Evolutionary conservation across 176 grass and related monocot species (phyloP), one percentile per base, ranked within the genome.

Genomic region (Musa schizocarpa): DNA sequence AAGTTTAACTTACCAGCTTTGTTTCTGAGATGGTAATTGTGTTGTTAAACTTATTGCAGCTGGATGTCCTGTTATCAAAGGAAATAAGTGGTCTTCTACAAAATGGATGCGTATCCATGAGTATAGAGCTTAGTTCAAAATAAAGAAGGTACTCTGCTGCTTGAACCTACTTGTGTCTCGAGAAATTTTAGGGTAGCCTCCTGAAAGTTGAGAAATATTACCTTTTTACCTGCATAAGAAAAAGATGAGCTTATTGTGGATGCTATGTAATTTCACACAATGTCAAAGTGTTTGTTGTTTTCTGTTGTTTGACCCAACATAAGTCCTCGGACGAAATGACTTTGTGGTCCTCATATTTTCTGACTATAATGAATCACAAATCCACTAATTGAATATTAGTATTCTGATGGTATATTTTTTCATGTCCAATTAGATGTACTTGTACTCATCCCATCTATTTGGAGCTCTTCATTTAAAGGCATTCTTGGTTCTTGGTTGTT

Each of bases 11-110:
- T 51, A 55, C 64, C 21, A 52, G 23, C 14, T 26, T 13, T 65
- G 22, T 66, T 13, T n/a, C 75, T 43, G 21, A 20, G 43, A 65
- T 54, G 52, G 12, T 9, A 65, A 26, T 65, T 65, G 14, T 61
- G 23, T 62, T 19, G 14, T 25, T 53, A 16, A 59, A 71, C 10
- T 55, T 64, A 5, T 81, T 75, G 81, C 79, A 97, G 93, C 87
- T 79, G 93, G 93, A 29, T 97, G 93, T 9, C 74, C 93, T 77
- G 90, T 97, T 27, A 83, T 93, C 80, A 86, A 88, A 85, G 93
- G 93, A 52, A 65, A 97, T 70, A 97, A 97, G 74, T 97, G 93
- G 93, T 97, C 93, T 68, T 92, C 90, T 52, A 93, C 93, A 54
- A 97, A 97, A 79, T 93, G 93, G 93, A 88, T 97, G 75, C 90